Evolutionary conservation across 2,329 filamentous ascomycete genomes (phyloP), one percentile per base, ranked within the genome.

Genomic region (Monosporascus sp.): DNA sequence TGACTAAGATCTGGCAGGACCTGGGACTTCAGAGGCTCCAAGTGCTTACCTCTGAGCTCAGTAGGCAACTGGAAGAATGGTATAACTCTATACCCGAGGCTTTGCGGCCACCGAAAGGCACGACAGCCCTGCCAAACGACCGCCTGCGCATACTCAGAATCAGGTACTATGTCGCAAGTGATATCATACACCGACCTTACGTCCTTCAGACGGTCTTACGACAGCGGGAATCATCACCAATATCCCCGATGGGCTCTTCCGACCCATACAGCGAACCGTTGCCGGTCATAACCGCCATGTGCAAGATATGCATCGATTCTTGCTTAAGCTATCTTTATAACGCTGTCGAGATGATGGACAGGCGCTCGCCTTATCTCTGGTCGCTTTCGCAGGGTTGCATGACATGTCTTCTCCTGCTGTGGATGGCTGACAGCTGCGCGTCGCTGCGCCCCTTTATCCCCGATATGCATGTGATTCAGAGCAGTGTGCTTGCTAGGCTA

Each of bases 161-260:
- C 5, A 88, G 90, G 62, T 90, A 89, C 64, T 90, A 87, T 61
- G 86, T 85, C 52, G 86, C 84, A 1, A 76, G 78, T 20, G 88
- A 90, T 59, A 82, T 90, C 60, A 87, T 88, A 54, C 79, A 88
- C 63, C 78, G 86, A 27, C 86, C 85, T 1, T 84, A 87, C 57
- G 58, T 72, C 3, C 60, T 71, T 11, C 61, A 59, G 31, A 58
- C 65, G 7, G 62, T 65, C 8, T 53, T 56, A 17, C 63, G 64
- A 49, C 62, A 61, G 34, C 57, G 59, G 27, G 61, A 61, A 24
- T 51, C 58, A 50, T 65, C 64, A 4, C 45, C 57, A 7, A 53
- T 52, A 19, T 58, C 63, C 2, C 55, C 60, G 2, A 34, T 58
- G 16, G 50, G 54, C 2, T 58, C 55, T 26, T 55, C 63, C 4